phyloP scores from a whole-genome alignment of 139 green algal genomes.

The Penium margaritaceum region DNA sequence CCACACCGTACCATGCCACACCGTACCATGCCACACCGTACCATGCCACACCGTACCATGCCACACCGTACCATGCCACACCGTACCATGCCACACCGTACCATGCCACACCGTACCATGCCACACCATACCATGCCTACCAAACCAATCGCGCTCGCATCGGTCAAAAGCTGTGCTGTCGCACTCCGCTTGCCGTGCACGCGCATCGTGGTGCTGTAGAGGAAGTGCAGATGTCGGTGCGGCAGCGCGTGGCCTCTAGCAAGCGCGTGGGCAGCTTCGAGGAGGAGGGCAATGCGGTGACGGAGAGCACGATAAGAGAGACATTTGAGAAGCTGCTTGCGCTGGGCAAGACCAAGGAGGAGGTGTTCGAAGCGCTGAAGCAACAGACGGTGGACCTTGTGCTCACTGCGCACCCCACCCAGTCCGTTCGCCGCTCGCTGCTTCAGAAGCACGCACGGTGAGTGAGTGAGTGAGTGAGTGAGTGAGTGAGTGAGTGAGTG shows the following conservation, averaged over 20 bases:
- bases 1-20: too few species aligned
- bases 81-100: too few species aligned
- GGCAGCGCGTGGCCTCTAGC: not conserved
- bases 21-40: too few species aligned
- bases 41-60: too few species aligned
- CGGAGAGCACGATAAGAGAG: constrained; percentile 40
- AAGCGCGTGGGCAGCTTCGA: constrained; percentile 22
- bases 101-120: too few species aligned
- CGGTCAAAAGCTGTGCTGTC: too few species aligned
- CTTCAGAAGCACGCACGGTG: constrained; percentile 39
- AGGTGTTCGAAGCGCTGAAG: constrained; percentile 39
- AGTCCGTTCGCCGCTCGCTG: constrained; percentile 37
- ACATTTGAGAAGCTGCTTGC: constrained; percentile 41
- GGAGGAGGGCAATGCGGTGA: constrained; percentile 36
- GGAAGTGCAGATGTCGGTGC: constrained; percentile 34
- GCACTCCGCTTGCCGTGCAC: too few species aligned
- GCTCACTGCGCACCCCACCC: constrained; percentile 41
- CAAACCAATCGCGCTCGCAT: too few species aligned
- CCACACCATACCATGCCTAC: too few species aligned
- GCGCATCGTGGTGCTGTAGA: constrained; percentile 26
- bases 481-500: too few species aligned
- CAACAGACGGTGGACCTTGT: constrained; percentile 37
- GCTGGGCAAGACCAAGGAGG: constrained; percentile 34
- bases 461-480: too few species aligned
- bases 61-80: too few species aligned